These are phyloP conservation scores for Eurotiales sp. DNA, from an alignment of 2,329 filamentous ascomycete species.

Conservation along the genomic window DNA sequence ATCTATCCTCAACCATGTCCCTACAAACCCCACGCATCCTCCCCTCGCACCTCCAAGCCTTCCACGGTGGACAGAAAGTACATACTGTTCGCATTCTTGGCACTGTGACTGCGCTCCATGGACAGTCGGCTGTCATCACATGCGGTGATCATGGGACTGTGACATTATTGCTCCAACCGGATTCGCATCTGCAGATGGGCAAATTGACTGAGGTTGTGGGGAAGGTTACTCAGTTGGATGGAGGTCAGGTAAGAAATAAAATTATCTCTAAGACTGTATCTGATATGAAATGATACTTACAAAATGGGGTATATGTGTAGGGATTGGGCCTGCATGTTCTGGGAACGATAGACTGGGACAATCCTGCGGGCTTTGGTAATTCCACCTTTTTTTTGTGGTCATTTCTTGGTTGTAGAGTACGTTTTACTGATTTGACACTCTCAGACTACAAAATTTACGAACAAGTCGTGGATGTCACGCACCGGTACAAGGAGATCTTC, in stretches of 20 bases:
- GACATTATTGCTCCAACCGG: conserved; percentile 66
- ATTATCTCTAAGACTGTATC: too few relatives aligned
- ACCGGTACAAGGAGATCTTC: conserved; percentile 77
- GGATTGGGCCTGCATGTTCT: conserved; percentile 40
- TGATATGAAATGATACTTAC: too few relatives aligned
- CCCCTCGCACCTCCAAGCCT: conserved; percentile 72
- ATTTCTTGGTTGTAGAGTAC: not conserved
- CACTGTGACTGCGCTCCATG: conserved; percentile 76
- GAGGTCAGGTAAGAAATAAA: conserved; percentile 28
- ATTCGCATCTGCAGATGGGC: conserved; percentile 43
- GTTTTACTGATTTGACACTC: conserved; percentile 1
- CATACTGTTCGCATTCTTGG: conserved; percentile 80
- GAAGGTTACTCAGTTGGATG: conserved; percentile 42
- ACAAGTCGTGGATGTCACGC: conserved; percentile 79
- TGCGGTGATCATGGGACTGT: conserved; percentile 66
- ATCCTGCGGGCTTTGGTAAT: conserved; percentile 37
- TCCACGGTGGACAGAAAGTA: conserved; percentile 48
- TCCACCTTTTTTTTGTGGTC: conserved; percentile 14
- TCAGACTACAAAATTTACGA: conserved; percentile 72
- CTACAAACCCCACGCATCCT: conserved; percentile 80
- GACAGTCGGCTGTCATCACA: conserved; percentile 76
- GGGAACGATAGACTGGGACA: conserved; percentile 41
- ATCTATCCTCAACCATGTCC: conserved; percentile 50
- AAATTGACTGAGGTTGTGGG: conserved; percentile 46
- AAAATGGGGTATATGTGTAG: conserved; percentile 23